Percentiles rank a stretch among this genome's conserved stretches.
Evolutionary conservation across 768 basidiomycete species (phyloP).

Genomic region (Lactarius vividus): DNA sequence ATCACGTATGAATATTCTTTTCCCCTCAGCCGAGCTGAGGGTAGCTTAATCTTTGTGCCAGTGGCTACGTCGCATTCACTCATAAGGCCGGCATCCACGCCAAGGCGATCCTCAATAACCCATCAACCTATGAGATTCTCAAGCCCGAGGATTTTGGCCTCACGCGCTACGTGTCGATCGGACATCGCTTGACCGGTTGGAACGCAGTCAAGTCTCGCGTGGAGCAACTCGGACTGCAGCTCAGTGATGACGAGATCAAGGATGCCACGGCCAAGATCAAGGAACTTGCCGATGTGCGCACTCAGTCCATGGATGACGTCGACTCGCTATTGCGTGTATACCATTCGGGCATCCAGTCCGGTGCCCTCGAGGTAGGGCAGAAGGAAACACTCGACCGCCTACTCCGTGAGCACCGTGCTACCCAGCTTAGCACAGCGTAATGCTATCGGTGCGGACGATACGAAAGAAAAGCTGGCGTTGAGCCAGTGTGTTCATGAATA

Average conservation of each 20-base stretch:
- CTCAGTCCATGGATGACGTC: slow-evolving; percentile 99
- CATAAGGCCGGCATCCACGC: slow-evolving; percentile 99
- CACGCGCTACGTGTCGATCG: slow-evolving; percentile 96
- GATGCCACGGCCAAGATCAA: slow-evolving; percentile 99
- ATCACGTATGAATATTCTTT: slow-evolving; percentile 61
- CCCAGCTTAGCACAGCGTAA: slow-evolving; percentile 21
- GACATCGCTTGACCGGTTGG: slow-evolving; percentile 96
- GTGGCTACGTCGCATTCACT: slow-evolving; percentile 99
- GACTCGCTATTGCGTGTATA: slow-evolving; percentile 95
- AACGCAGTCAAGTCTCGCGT: slow-evolving; percentile 99
- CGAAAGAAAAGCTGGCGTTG: slow-evolving; percentile 11
- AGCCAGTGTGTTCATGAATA: slow-evolving; percentile 7
- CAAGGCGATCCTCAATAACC: slow-evolving; percentile 99
- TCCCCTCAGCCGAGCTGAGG: neutral
- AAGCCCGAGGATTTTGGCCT: slow-evolving; percentile 99
- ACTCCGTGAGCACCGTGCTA: slow-evolving; percentile 70
- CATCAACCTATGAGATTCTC: slow-evolving; percentile 97
- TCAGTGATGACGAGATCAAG: slow-evolving; percentile 96
- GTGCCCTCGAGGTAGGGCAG: slow-evolving; percentile 92
- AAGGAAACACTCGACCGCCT: slow-evolving; percentile 86
- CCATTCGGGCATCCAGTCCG: slow-evolving; percentile 90
- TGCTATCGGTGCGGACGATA: too few relatives aligned
- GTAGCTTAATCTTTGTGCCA: slow-evolving; percentile 33
- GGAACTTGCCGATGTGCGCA: slow-evolving; percentile 96
- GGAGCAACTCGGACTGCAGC: slow-evolving; percentile 87